Evolutionary conservation across 1,284 basidiomycete species (phyloP).

Genomic region (Ustilago lituana): DNA sequence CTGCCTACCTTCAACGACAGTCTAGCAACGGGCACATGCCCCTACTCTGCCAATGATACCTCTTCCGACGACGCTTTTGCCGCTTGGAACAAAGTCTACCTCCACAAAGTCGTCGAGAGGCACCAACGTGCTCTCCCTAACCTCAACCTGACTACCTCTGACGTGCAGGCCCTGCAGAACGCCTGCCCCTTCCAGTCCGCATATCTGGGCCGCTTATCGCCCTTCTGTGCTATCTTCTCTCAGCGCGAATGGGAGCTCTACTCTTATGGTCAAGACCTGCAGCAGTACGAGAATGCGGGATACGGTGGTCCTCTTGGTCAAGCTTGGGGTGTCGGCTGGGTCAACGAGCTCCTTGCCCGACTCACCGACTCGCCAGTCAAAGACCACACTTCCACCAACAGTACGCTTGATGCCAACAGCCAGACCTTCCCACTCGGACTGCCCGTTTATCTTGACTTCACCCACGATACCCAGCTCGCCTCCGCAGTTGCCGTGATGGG

Average conservation of each 20-base stretch:
- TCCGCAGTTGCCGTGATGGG: constrained; percentile 21
- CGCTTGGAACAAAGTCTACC: constrained; percentile 23
- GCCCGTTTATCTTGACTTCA: constrained; percentile 24
- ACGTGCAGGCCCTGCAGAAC: constrained; percentile 29
- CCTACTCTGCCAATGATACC: constrained; percentile 19
- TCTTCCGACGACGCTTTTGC: constrained; percentile 20
- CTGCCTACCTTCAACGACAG: constrained; percentile 11
- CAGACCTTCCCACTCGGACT: constrained; percentile 8
- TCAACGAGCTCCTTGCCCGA: constrained; percentile 29
- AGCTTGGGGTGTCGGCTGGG: constrained; percentile 26
- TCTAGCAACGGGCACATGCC: constrained; percentile 18
- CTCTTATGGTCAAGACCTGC: constrained; percentile 29
- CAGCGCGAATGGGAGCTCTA: constrained; percentile 21
- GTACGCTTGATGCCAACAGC: constrained; percentile 13
- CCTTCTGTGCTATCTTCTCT: constrained; percentile 22
- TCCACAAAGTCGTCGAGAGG: constrained; percentile 9
- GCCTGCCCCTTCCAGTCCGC: constrained; percentile 28
- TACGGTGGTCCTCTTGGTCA: constrained; percentile 20
- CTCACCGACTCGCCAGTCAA: constrained; percentile 18
- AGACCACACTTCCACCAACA: constrained; percentile 23
- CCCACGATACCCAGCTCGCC: constrained; percentile 19
- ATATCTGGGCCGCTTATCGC: constrained; percentile 18
- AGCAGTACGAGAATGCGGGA: constrained; percentile 20
- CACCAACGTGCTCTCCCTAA: constrained; percentile 16
- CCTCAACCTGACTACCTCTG: constrained; percentile 17